These are phyloP conservation scores for Penicillium sp. DNA, from an alignment of 2,329 filamentous ascomycete species.

Conservation along the genomic window DNA sequence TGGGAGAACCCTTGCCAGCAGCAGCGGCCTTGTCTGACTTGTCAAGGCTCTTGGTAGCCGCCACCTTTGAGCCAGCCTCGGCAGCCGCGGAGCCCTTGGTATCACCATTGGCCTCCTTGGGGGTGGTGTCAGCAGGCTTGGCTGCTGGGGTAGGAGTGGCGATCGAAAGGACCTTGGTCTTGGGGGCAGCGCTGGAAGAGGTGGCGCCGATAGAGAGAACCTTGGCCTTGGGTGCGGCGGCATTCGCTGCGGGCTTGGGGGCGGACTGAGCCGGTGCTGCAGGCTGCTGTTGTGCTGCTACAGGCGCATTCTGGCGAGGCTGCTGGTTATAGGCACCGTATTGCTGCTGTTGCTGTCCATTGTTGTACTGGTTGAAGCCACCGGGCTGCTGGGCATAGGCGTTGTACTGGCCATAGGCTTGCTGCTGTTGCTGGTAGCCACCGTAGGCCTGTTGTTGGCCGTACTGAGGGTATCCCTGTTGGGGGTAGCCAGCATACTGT, in stretches of 20 bases:
- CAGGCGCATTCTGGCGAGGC: conserved; percentile 49
- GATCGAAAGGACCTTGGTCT: conserved; percentile 76
- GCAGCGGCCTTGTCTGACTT: conserved; percentile 69
- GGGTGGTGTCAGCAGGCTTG: conserved; percentile 52
- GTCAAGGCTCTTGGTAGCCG: conserved; percentile 84
- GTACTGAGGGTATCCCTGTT: conserved; percentile 41
- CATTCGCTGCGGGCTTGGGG: conserved; percentile 51
- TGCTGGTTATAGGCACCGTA: conserved; percentile 63
- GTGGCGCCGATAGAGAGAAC: conserved; percentile 61
- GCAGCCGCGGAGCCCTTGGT: conserved; percentile 50
- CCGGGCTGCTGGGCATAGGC: conserved; percentile 53
- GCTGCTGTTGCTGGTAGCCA: conserved; percentile 42
- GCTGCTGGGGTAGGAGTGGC: conserved; percentile 51
- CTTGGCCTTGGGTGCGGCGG: conserved; percentile 56
- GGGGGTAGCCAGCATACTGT: conserved; percentile 47
- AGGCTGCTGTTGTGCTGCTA: conserved; percentile 38
- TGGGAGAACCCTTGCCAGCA: conserved; percentile 74
- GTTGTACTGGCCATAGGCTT: conserved; percentile 43
- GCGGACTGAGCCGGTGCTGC: conserved; percentile 45
- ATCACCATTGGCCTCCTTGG: conserved; percentile 43
- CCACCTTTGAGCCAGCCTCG: conserved; percentile 75
- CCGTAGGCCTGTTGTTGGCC: conserved; percentile 28
- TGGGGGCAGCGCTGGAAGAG: conserved; percentile 47
- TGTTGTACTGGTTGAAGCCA: conserved; percentile 58
- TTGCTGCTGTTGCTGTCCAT: conserved; percentile 45